Percentiles rank a stretch among this genome's conserved stretches.
phyloP scores from a whole-genome alignment of 768 basidiomycete species.

The Termitomyces sp. region DNA sequence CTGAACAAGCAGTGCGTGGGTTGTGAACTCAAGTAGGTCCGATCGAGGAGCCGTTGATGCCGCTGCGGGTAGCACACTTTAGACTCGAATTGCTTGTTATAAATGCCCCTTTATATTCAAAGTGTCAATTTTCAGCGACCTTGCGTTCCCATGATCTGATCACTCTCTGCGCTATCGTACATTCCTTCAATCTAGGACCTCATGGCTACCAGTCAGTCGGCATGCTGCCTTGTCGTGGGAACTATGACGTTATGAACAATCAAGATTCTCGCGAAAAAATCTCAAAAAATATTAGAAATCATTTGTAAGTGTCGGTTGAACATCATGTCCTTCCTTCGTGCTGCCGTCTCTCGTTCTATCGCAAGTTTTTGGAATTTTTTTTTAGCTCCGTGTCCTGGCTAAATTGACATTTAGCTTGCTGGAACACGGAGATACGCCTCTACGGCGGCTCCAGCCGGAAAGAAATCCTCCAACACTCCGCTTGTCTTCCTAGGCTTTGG shows the following conservation, averaged over 20 bases:
- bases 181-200: neutral
- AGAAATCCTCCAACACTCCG: conserved; percentile 47
- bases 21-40: neutral
- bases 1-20: neutral
- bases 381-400: neutral
- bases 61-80: neutral
- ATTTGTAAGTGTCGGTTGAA: neutral
- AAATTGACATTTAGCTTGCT: conserved; percentile 22
- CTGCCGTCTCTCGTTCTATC: conserved; percentile 38
- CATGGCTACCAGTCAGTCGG: neutral
- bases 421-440: conserved; percentile 41
- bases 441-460: conserved; percentile 40
- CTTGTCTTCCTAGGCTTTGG: conserved; percentile 47
- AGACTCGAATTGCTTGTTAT: neutral
- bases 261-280: neutral
- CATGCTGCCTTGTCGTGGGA: conserved; percentile 5
- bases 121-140: neutral
- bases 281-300: conserved; percentile 1
- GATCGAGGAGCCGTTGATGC: neutral
- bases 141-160: neutral
- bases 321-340: conserved; percentile 41
- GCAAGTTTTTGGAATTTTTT: conserved; percentile 24
- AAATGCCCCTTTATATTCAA: neutral
- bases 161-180: neutral
- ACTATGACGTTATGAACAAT: conserved; percentile 7